Percentiles rank a stretch among this genome's conserved stretches.
phyloP scores from a whole-genome alignment of 805 yeast genomes.

The Zygoascus biomembranicola region DNA sequence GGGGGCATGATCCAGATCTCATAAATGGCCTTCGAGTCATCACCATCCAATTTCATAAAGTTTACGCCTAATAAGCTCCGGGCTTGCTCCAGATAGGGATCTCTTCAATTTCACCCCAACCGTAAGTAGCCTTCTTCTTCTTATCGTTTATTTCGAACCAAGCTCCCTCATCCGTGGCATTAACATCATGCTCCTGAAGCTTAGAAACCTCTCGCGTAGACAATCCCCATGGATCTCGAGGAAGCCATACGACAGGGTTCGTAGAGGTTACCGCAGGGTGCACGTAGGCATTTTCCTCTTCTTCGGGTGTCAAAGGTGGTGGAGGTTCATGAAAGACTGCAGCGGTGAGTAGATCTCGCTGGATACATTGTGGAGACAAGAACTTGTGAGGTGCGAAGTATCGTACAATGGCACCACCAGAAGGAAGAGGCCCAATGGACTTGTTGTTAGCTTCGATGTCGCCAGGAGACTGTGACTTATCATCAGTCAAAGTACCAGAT shows the following conservation, averaged over 20 bases:
- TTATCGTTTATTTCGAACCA: slow-evolving; percentile 35
- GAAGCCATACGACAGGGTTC: slow-evolving; percentile 84
- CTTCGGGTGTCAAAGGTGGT: slow-evolving; percentile 28
- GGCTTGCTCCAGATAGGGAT: slow-evolving; percentile 17
- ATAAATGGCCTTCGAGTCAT: too few species aligned
- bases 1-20: too few species aligned
- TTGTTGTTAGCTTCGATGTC: slow-evolving; percentile 3
- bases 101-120: slow-evolving; percentile 26
- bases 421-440: not conserved
- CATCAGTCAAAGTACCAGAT: not conserved
- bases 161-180: slow-evolving; percentile 63
- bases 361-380: slow-evolving; percentile 30
- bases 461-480: not conserved
- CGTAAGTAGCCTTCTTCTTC: slow-evolving; percentile 37
- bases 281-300: slow-evolving; percentile 60
- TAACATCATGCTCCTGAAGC: slow-evolving; percentile 43
- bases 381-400: slow-evolving; percentile 51
- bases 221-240: slow-evolving; percentile 81
- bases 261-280: slow-evolving; percentile 63
- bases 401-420: slow-evolving; percentile 30
- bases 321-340: slow-evolving; percentile 24
- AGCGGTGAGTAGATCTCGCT: slow-evolving; percentile 21
- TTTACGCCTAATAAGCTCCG: not conserved
- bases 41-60: too few species aligned
- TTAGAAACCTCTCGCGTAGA: slow-evolving; percentile 52